Base-by-base conservation (phyloP, 768 basidiomycete species). In the Scleroderma citrinum region DNA sequence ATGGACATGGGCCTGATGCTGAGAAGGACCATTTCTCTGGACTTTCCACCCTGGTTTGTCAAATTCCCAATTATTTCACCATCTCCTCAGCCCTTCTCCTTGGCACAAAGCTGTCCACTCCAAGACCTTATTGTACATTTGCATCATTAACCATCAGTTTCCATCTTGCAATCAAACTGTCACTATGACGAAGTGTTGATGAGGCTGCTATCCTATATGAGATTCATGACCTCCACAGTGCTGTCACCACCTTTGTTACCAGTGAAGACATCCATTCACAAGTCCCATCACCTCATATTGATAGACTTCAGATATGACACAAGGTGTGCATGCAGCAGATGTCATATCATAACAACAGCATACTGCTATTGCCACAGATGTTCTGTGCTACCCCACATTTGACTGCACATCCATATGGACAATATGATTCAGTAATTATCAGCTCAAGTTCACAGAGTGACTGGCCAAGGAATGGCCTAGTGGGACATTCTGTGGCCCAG, bases 221-320 rank as follows among this genome's bases (percentile, higher is more conserved):
- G 12, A 4, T 35, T 35, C n/a, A 4, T 35, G 34, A 35, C 34
- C 34, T 35, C 34, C 5, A 35, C 5, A 12, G 12, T 35, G 34
- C 34, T 35, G 13, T 35, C 3, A 17, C n/a, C 5, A 35, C 34
- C 5, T 35, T 35, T 13, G 5, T 35, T 13, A 12, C 34, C 12
- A 35, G n/a, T 35, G 5, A 35, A 17, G 34, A 13, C 13, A 5
- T 17, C 13, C n/a, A 35, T n/a, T n/a, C n/a, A n/a, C n/a, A n/a
- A n/a, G n/a, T n/a, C n/a, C n/a, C n/a, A n/a, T n/a, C n/a, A 35
- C 34, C 5, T 35, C 5, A 13, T 17, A 13, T 35, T 35, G 34
- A 21, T 44, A 57, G 38, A 12, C 44, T 68, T 13, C 51, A 67
- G 36, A 53, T 67, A 13, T 69, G 69, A 68, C 54, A 47, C 19